Evolutionary conservation across 129 eudicot species (phyloP), one percentile per base, ranked within the genome.

Genomic region (Artemisia argyi): DNA sequence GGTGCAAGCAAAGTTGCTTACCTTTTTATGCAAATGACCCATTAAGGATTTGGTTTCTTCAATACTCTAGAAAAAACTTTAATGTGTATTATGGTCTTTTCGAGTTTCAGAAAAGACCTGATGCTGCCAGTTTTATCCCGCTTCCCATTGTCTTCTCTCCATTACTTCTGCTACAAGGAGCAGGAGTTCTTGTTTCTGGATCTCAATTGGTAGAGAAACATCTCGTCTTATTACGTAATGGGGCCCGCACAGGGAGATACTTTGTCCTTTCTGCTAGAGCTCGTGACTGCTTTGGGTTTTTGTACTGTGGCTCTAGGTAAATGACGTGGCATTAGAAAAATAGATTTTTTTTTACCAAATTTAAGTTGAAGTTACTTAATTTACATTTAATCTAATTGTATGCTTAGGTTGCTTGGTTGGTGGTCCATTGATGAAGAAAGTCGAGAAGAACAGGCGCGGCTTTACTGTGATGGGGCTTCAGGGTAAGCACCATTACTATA

Each of bases 361-460:
- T 35, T 20, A 9, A 35, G 20, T 14, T 15, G n/a, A 63, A 39
- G 49, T 52, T 51, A 22, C 49, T 65, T 12, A 69, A 35, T 32
- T 10, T 22, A 28, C 30, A 24, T 42, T 77, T 15, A 22, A 20
- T 62, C 35, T 61, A 15, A 52, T 63, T 76, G 42, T 15, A 6
- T 71, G 51, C 39, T 6, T n/a, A 91, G 98, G 81, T 84, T 92
- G 53, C 87, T 89, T 49, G 98, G 96, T 61, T 92, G 96, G 96
- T 92, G 96, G 96, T 92, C 96, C 44, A 85, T 85, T 75, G 95
- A 92, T 76, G 90, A 85, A 85, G 91, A 82, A 76, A 89, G 96
- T 71, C 81, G 73, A 49, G 96, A 89, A 81, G 98, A 92, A 75
- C 95, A 83, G 61, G 98, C 98, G 71, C 85, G 77, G 49, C 89